A percentile compares a stretch with the other conserved stretches of the same genome.
These are phyloP conservation scores for Rubia occidens DNA, from an alignment of 305 asterid species.

Conservation along the genomic window DNA sequence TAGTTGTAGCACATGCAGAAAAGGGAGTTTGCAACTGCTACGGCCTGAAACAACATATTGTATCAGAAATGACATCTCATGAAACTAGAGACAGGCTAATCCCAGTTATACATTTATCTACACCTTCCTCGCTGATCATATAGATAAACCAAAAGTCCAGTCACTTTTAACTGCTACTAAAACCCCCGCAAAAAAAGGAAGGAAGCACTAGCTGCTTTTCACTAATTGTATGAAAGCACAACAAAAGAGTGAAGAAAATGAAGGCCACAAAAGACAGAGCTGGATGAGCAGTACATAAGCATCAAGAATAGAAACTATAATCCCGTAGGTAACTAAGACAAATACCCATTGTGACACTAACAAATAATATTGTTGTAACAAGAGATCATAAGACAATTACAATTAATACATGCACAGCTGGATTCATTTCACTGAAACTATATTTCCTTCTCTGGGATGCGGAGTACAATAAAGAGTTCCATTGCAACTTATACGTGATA, in stretches of 20 bases:
- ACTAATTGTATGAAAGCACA: neutral
- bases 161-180: neutral
- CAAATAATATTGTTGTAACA: neutral
- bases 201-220: neutral
- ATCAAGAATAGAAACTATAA: neutral
- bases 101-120: neutral
- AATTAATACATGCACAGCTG: neutral
- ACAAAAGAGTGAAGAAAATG: constrained; percentile 4
- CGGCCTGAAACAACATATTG: constrained; percentile 58
- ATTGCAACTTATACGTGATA: neutral
- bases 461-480: neutral
- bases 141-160: neutral
- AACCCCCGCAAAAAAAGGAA: neutral
- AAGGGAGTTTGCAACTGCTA: constrained; percentile 72
- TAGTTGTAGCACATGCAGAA: constrained; percentile 72
- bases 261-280: neutral
- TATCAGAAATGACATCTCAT: constrained; percentile 18
- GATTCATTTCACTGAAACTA: neutral
- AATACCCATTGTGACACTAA: neutral
- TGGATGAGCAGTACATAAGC: neutral
- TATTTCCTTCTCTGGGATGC: neutral
- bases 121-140: neutral
- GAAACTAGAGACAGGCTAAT: neutral
- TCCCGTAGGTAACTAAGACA: neutral
- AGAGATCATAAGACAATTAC: too few relatives aligned